A percentile compares a stretch with the other conserved stretches of the same genome.
Conservation (phyloP, 1,284 basidiomycete species). For the Rhodotorula sp. region DNA sequence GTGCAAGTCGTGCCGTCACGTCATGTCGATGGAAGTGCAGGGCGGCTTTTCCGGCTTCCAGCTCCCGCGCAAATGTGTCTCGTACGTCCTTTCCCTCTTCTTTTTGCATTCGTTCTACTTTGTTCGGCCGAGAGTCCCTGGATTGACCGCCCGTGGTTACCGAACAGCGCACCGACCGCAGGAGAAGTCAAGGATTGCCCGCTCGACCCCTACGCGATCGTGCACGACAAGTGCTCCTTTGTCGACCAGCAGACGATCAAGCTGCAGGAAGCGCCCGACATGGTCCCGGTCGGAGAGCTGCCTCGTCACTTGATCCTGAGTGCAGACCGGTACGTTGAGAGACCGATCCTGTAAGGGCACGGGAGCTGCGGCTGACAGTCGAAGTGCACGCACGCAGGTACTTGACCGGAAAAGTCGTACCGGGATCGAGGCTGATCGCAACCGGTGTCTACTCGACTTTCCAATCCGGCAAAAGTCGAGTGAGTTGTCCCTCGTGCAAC, state of each 20-base stretch:
- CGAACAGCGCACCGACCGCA: slow-evolving; percentile 49
- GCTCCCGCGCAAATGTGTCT: slow-evolving; percentile 79
- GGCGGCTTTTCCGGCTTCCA: slow-evolving; percentile 85
- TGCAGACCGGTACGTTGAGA: slow-evolving; percentile 62
- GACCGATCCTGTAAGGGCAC: too few relatives aligned
- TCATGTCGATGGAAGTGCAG: slow-evolving; percentile 75
- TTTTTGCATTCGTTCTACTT: too few relatives aligned
- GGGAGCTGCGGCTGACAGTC: neutral
- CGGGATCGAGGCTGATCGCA: slow-evolving; percentile 88
- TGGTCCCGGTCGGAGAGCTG: slow-evolving; percentile 98
- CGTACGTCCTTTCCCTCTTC: slow-evolving; percentile 49
- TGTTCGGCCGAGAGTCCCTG: too few relatives aligned
- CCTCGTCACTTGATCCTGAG: slow-evolving; percentile 94
- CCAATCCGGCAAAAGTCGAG: slow-evolving; percentile 68
- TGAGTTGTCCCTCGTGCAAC: slow-evolving; percentile 50
- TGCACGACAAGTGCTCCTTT: slow-evolving; percentile 92
- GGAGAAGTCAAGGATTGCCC: slow-evolving; percentile 89
- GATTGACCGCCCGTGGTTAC: too few relatives aligned
- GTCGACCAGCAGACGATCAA: slow-evolving; percentile 96
- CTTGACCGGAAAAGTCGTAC: slow-evolving; percentile 85
- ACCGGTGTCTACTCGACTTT: slow-evolving; percentile 98
- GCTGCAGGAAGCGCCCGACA: slow-evolving; percentile 97
- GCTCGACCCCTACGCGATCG: slow-evolving; percentile 90
- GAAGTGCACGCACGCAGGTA: slow-evolving; percentile 52
- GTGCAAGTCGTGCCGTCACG: slow-evolving; percentile 83